A percentile compares a stretch with the other conserved stretches of the same genome.
Conservation (phyloP, 169 alveolate genomes). For the Toxoplasma gondii region DNA sequence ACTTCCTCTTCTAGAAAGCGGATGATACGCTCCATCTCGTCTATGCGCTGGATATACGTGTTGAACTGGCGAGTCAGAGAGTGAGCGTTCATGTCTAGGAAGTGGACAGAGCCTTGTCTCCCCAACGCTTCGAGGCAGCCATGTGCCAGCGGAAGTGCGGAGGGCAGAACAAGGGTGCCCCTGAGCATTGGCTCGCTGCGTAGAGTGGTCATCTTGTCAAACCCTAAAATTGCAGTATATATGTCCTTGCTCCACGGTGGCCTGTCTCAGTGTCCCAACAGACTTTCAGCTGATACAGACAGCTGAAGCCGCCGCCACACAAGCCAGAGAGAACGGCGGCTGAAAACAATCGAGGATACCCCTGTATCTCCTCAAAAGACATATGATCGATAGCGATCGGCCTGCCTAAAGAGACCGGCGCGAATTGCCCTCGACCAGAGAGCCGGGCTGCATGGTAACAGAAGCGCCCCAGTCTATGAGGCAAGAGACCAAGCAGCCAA, state of each 20-base stretch:
- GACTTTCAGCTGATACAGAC: neutral
- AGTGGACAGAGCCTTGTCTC: constrained; percentile 84
- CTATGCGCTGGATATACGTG: constrained; percentile 90
- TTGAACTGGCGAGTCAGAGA: constrained; percentile 90
- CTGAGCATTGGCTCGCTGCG: constrained; percentile 87
- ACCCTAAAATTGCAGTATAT: neutral
- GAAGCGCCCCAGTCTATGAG: neutral
- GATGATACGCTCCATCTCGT: constrained; percentile 87
- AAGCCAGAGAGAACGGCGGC: neutral
- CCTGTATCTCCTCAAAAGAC: neutral
- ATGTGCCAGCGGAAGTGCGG: constrained; percentile 85
- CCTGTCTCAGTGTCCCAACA: neutral
- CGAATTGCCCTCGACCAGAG: neutral
- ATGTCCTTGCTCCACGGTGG: neutral
- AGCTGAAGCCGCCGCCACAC: neutral
- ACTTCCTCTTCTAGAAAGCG: constrained; percentile 66
- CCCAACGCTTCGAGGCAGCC: constrained; percentile 86
- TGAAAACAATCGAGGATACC: neutral
- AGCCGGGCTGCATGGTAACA: neutral
- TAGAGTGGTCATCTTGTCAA: constrained; percentile 49
- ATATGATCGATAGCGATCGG: neutral
- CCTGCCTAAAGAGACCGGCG: too few species aligned
- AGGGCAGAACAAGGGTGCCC: constrained; percentile 93
- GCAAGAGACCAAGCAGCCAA: neutral
- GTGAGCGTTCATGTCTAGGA: constrained; percentile 82